Percentiles rank a stretch among this genome's conserved stretches.
Evolutionary conservation across 352 stramenopile species (phyloP).

Genomic region (Pythium myriotylum): DNA sequence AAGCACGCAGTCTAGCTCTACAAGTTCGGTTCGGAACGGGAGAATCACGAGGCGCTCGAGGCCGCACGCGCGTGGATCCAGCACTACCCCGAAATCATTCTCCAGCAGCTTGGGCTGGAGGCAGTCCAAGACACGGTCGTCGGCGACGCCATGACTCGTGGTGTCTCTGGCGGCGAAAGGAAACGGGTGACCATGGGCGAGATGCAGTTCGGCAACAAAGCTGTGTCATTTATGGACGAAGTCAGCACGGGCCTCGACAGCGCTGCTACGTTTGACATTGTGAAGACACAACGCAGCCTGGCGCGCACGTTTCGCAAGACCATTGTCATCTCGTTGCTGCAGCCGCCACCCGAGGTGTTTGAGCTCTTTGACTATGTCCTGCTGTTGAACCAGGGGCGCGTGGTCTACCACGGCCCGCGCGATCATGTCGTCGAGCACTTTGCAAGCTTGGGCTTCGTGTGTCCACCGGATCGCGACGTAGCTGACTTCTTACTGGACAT

Average conservation of each 20-base stretch:
- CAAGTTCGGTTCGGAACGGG: slow-evolving; percentile 36
- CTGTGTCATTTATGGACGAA: slow-evolving; percentile 83
- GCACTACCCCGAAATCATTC: slow-evolving; percentile 47
- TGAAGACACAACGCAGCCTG: slow-evolving; percentile 43
- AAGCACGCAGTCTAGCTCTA: slow-evolving; percentile 33
- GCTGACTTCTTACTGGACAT: slow-evolving; percentile 91
- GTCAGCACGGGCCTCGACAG: slow-evolving; percentile 93
- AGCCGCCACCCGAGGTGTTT: slow-evolving; percentile 93
- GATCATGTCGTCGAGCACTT: slow-evolving; percentile 76
- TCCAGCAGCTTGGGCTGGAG: slow-evolving; percentile 34
- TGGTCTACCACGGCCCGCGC: slow-evolving; percentile 88
- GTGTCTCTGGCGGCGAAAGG: slow-evolving; percentile 64
- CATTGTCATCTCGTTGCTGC: slow-evolving; percentile 76
- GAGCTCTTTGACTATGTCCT: slow-evolving; percentile 93
- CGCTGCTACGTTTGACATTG: slow-evolving; percentile 90
- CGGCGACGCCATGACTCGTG: slow-evolving; percentile 50
- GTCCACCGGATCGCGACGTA: slow-evolving; percentile 68
- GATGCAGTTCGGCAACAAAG: no score
- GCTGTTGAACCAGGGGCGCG: slow-evolving; percentile 84
- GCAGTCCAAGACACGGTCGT: slow-evolving; percentile 58
- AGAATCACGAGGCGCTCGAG: slow-evolving; percentile 43
- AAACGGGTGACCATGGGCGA: slow-evolving; percentile 68
- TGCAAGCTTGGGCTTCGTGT: slow-evolving; percentile 59
- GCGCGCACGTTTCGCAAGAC: slow-evolving; percentile 69
- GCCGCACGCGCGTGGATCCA: slow-evolving; percentile 33